Conservation (phyloP, 345 rosid genomes). For the Gossypium longicalyx region DNA sequence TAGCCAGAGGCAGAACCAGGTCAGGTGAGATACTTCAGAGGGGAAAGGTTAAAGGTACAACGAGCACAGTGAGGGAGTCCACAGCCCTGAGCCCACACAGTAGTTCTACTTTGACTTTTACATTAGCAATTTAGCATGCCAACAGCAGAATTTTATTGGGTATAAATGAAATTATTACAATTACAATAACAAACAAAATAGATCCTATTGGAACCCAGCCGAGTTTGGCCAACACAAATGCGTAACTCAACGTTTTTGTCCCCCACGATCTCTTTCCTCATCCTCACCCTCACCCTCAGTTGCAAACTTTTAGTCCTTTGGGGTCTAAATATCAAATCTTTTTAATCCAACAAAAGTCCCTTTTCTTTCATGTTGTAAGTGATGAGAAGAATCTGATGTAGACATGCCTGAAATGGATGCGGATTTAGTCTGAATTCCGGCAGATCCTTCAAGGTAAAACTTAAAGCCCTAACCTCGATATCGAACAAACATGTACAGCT, state of each 20-base stretch:
- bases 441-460: constrained; percentile 25
- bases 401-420: constrained; percentile 4
- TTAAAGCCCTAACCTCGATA: neutral
- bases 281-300: neutral
- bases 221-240: neutral
- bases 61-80: too few relatives aligned
- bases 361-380: neutral
- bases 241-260: constrained; percentile 6
- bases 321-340: neutral
- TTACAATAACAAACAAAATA: neutral
- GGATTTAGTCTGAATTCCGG: constrained; percentile 13
- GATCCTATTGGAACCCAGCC: neutral
- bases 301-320: neutral
- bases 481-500: constrained; percentile 34
- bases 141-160: too few relatives aligned
- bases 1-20: too few relatives aligned
- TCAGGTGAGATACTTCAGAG: too few relatives aligned
- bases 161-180: neutral
- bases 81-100: too few relatives aligned
- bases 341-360: neutral
- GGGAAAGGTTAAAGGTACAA: too few relatives aligned
- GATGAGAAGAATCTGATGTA: constrained; percentile 8
- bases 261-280: neutral
- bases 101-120: too few relatives aligned
- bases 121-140: too few relatives aligned